Conservation (phyloP, 1,139 yeast genomes). For the Magnusiomyces paraingens region DNA sequence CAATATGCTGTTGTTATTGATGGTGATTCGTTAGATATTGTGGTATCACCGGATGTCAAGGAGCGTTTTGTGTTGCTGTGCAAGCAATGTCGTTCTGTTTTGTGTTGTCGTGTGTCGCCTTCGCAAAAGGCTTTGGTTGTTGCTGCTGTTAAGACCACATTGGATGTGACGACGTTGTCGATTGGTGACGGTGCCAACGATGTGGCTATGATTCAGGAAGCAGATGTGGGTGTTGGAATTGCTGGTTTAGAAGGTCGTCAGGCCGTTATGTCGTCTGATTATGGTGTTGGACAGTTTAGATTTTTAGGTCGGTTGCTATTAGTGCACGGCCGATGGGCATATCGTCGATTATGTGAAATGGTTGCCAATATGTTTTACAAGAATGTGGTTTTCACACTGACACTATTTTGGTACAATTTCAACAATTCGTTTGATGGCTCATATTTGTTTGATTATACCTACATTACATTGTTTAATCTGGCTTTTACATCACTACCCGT, state of each 20-base stretch:
- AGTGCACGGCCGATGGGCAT: conserved; percentile 97
- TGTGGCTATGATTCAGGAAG: conserved; percentile 98
- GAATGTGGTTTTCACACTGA: conserved; percentile 80
- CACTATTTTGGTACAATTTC: conserved; percentile 90
- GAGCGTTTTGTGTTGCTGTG: conserved; percentile 75
- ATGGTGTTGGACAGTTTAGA: conserved; percentile 93
- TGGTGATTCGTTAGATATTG: conserved; percentile 79
- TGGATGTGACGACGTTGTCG: conserved; percentile 84
- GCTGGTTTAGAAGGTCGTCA: conserved; percentile 98
- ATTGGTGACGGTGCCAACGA: conserved; percentile 99
- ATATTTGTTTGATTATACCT: conserved; percentile 86
- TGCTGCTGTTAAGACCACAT: conserved; percentile 70
- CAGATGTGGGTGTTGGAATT: conserved; percentile 97
- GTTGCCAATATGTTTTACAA: conserved; percentile 89
- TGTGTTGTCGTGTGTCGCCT: conserved; percentile 97
- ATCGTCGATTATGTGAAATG: conserved; percentile 86
- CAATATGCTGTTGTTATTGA: conserved; percentile 80
- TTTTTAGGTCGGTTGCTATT: conserved; percentile 68
- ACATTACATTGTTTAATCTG: conserved; percentile 83
- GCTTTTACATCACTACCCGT: conserved; percentile 95
- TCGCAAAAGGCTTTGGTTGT: conserved; percentile 96
- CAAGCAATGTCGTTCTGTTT: conserved; percentile 90
- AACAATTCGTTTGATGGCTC: conserved; percentile 85
- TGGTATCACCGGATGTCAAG: conserved; percentile 46
- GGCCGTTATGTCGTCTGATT: conserved; percentile 98